phyloP scores from a whole-genome alignment of 768 basidiomycete genomes.

The Trametes maxima region DNA sequence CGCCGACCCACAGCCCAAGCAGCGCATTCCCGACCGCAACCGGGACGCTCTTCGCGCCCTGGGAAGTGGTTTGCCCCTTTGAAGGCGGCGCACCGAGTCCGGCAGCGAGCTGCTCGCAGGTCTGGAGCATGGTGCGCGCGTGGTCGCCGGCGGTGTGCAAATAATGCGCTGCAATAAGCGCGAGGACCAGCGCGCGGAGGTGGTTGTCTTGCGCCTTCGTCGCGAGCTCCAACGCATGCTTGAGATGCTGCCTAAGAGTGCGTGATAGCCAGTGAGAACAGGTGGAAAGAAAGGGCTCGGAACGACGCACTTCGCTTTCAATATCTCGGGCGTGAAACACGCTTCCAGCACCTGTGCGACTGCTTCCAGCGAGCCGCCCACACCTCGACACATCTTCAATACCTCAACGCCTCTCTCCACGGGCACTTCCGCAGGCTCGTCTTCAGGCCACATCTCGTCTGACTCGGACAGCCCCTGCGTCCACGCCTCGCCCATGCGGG shows the following conservation, averaged over 20 bases:
- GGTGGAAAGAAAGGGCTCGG: not conserved
- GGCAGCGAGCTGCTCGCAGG: constrained; percentile 70
- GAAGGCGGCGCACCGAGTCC: constrained; percentile 59
- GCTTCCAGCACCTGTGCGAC: constrained; percentile 59
- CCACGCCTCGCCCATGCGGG: constrained; percentile 24
- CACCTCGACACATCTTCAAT: constrained; percentile 44
- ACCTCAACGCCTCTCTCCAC: constrained; percentile 38
- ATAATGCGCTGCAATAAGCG: constrained; percentile 71
- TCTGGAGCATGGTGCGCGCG: constrained; percentile 63
- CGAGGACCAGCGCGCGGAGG: constrained; percentile 67
- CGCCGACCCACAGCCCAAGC: constrained; percentile 72
- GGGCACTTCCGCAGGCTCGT: constrained; percentile 34
- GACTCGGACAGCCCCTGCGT: constrained; percentile 12
- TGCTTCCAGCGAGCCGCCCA: constrained; percentile 57
- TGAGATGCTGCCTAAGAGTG: constrained; percentile 53
- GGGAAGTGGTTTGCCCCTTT: constrained; percentile 20
- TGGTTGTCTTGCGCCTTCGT: constrained; percentile 69
- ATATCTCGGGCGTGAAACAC: constrained; percentile 51
- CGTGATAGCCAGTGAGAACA: not conserved
- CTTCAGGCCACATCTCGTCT: constrained; percentile 27
- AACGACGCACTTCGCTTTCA: constrained; percentile 59
- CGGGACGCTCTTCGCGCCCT: constrained; percentile 13
- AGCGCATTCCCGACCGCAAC: constrained; percentile 57
- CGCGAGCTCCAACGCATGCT: constrained; percentile 58
- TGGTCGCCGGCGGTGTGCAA: constrained; percentile 70